Percentiles rank a stretch among this genome's conserved stretches.
Conservation (phyloP, 2,329 filamentous ascomycete genomes). For the Orbilia javanica region DNA sequence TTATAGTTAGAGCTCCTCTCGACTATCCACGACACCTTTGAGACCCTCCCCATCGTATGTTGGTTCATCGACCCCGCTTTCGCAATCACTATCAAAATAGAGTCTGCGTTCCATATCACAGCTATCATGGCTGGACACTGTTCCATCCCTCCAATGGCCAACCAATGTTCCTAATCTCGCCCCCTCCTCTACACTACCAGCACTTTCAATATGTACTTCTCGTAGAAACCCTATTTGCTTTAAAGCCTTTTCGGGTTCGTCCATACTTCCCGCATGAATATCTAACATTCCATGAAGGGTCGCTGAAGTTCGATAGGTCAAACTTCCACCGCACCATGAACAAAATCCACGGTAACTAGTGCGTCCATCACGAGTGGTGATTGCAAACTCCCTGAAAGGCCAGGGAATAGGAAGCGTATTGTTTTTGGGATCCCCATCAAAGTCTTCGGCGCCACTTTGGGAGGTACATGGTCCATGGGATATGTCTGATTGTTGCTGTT, state of each 20-base stretch:
- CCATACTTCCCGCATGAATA: conserved; percentile 49
- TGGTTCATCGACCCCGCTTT: neutral
- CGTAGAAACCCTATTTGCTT: conserved; percentile 38
- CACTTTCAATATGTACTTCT: conserved; percentile 45
- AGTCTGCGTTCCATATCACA: conserved; percentile 37
- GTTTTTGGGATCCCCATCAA: conserved; percentile 17
- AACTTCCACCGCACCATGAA: conserved; percentile 44
- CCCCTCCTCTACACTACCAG: conserved; percentile 26
- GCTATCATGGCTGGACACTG: conserved; percentile 8
- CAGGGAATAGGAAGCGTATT: conserved; percentile 36
- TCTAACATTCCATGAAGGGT: conserved; percentile 48
- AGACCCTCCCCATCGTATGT: neutral
- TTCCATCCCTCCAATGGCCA: conserved; percentile 32
- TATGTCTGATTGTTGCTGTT: conserved; percentile 38
- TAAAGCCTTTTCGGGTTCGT: conserved; percentile 40
- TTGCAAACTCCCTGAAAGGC: conserved; percentile 42
- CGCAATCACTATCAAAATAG: conserved; percentile 10
- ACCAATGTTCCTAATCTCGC: conserved; percentile 31
- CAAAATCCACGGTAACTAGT: conserved; percentile 52
- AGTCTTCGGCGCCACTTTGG: conserved; percentile 11
- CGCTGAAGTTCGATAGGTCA: conserved; percentile 44
- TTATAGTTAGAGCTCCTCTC: neutral
- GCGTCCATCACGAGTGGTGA: conserved; percentile 45
- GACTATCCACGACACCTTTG: neutral
- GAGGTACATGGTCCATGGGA: conserved; percentile 1